Evolutionary conservation across 495 filamentous ascomycete genomes (phyloP).

Genomic region (Niebla homalea): DNA sequence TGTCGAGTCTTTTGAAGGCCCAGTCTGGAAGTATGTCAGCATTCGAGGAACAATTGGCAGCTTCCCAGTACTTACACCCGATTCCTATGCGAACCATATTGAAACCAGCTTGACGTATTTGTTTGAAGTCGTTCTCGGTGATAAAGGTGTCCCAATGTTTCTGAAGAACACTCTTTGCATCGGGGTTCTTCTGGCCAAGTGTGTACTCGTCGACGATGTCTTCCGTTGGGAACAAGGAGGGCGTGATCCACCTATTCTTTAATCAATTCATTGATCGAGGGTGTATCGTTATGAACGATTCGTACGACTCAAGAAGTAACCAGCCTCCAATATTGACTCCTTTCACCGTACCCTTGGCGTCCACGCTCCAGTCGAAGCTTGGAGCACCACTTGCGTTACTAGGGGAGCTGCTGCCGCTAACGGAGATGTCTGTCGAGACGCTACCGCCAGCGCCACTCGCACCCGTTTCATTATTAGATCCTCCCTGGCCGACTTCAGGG

Average conservation of each 20-base stretch:
- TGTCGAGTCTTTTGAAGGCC: slow-evolving; percentile 31
- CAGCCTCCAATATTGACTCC: slow-evolving; percentile 49
- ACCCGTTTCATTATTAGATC: no score
- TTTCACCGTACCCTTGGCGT: slow-evolving; percentile 28
- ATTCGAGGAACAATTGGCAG: background rate
- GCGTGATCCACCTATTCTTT: slow-evolving; percentile 29
- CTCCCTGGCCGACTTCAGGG: no score
- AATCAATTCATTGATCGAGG: background rate
- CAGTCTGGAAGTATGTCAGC: slow-evolving; percentile 19
- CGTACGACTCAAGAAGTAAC: slow-evolving; percentile 37
- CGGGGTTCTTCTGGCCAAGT: slow-evolving; percentile 35
- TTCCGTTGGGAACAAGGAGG: slow-evolving; percentile 27
- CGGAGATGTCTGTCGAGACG: background rate
- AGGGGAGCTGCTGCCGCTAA: background rate
- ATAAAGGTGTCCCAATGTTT: slow-evolving; percentile 52
- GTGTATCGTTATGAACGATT: background rate
- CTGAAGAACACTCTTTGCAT: slow-evolving; percentile 32
- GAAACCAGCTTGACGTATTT: slow-evolving; percentile 31
- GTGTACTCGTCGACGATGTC: slow-evolving; percentile 49
- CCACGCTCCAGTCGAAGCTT: slow-evolving; percentile 25
- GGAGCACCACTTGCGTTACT: background rate
- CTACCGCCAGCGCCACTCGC: no score
- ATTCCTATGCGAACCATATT: slow-evolving; percentile 36
- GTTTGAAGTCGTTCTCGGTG: slow-evolving; percentile 43
- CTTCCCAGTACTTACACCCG: slow-evolving; percentile 19